phyloP scores from a whole-genome alignment of 768 basidiomycete genomes.

The Leccinum disarticulatum region DNA sequence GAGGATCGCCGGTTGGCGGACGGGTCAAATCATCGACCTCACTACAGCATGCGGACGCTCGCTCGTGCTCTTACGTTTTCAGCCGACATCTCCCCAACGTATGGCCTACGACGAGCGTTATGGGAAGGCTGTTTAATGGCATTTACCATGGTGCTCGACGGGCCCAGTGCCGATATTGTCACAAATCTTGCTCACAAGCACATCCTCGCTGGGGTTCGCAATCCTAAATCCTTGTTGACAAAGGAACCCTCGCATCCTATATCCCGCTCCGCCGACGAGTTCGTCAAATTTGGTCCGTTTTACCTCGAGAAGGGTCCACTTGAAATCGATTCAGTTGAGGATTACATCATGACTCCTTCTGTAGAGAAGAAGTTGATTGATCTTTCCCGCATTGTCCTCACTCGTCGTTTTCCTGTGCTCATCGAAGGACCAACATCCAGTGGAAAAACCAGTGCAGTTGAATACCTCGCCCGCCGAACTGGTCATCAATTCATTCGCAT shows the following conservation, averaged over 20 bases:
- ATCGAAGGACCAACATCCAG: conserved; percentile 98
- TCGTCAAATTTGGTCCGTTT: conserved; percentile 87
- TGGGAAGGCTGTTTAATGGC: conserved; percentile 99
- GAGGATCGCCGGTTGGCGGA: conserved; percentile 82
- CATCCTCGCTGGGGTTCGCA: conserved; percentile 76
- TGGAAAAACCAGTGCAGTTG: conserved; percentile 96
- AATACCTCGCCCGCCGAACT: conserved; percentile 89
- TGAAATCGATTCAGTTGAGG: conserved; percentile 60
- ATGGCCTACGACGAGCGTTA: conserved; percentile 79
- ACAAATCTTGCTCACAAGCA: conserved; percentile 70
- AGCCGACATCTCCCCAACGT: conserved; percentile 72
- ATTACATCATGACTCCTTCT: conserved; percentile 94
- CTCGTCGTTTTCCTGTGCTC: conserved; percentile 87
- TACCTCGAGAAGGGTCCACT: conserved; percentile 80
- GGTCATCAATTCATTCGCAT: conserved; percentile 97
- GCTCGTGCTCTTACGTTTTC: conserved; percentile 89
- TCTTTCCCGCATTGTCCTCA: conserved; percentile 87
- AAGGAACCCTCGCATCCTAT: conserved; percentile 63
- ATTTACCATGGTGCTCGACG: conserved; percentile 93
- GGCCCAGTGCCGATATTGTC: conserved; percentile 64
- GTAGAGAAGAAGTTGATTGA: conserved; percentile 93
- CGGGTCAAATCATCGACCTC: conserved; percentile 88
- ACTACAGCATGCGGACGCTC: conserved; percentile 97
- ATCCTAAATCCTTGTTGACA: conserved; percentile 69
- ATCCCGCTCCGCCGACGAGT: conserved; percentile 49